Evolutionary conservation across 2,329 filamentous ascomycete genomes (phyloP).

Genomic region (Penicillium polonicum): DNA sequence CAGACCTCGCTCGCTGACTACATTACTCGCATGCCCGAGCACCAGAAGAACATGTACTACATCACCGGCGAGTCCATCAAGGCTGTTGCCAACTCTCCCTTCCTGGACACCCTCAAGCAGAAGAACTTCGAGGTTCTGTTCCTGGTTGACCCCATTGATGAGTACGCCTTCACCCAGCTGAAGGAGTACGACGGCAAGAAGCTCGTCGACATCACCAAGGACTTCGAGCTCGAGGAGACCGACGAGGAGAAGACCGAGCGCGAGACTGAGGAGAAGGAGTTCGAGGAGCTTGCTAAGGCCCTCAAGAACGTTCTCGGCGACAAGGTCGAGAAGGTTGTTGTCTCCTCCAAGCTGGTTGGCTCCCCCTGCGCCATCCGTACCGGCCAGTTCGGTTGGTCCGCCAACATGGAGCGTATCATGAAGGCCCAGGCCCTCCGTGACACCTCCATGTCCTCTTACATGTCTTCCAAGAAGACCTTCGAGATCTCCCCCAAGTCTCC

Average conservation of each 20-base stretch:
- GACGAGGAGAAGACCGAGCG: constrained; percentile 98
- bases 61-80: constrained; percentile 99
- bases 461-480: constrained; percentile 99
- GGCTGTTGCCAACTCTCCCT: constrained; percentile 95
- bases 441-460: constrained; percentile 99
- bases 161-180: constrained; percentile 99
- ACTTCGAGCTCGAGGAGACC: constrained; percentile 99
- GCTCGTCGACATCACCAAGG: constrained; percentile 99
- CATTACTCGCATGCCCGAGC: constrained; percentile 98
- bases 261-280: constrained; percentile 98
- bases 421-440: constrained; percentile 99
- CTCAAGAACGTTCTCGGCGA: constrained; percentile 99
- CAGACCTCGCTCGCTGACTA: constrained; percentile 94
- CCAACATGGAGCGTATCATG: constrained; percentile 99
- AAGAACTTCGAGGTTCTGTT: constrained; percentile 99
- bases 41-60: constrained; percentile 99
- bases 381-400: constrained; percentile 99
- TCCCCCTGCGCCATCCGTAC: constrained; percentile 98
- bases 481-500: constrained; percentile 99
- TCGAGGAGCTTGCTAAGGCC: constrained; percentile 86
- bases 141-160: constrained; percentile 98
- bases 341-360: constrained; percentile 93
- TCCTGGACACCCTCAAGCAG: constrained; percentile 97
- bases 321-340: constrained; percentile 99
- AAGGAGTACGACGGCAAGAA: constrained; percentile 99